Evolutionary conservation across 495 filamentous ascomycete genomes (phyloP).

Genomic region (Ramalina peruviana): DNA sequence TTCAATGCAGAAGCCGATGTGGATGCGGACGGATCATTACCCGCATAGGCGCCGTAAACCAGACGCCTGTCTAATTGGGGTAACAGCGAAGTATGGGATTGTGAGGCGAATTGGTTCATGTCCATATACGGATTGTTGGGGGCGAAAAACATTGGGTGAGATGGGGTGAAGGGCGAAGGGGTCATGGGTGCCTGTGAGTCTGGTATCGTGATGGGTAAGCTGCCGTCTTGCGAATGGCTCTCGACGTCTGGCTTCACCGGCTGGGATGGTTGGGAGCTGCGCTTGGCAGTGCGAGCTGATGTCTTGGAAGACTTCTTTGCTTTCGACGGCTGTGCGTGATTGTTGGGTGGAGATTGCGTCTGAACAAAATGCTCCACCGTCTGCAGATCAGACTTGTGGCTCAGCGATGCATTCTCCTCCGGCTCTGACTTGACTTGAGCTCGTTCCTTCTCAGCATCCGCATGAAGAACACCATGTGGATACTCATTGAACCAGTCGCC

Average conservation of each 20-base stretch:
- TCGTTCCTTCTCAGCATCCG: slow-evolving; percentile 71
- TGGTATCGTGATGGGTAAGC: slow-evolving; percentile 25
- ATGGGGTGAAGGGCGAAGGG: slow-evolving; percentile 23
- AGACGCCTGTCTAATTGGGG: slow-evolving; percentile 64
- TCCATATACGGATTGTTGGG: slow-evolving; percentile 15
- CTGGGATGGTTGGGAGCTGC: slow-evolving; percentile 11
- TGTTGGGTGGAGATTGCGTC: slow-evolving; percentile 45
- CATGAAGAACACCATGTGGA: slow-evolving; percentile 75
- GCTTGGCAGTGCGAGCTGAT: slow-evolving; percentile 12
- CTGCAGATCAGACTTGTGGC: slow-evolving; percentile 75
- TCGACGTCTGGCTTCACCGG: slow-evolving; percentile 17
- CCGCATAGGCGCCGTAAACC: slow-evolving; percentile 63
- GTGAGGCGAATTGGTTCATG: slow-evolving; percentile 25
- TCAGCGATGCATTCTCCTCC: slow-evolving; percentile 65
- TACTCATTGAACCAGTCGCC: slow-evolving; percentile 97
- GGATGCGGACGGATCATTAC: slow-evolving; percentile 36
- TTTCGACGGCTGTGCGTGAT: slow-evolving; percentile 33
- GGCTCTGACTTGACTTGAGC: slow-evolving; percentile 51
- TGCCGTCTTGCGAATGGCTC: slow-evolving; percentile 17
- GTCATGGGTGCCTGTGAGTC: slow-evolving; percentile 22
- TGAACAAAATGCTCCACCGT: slow-evolving; percentile 94
- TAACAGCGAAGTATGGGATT: slow-evolving; percentile 31
- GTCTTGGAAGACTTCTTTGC: slow-evolving; percentile 28
- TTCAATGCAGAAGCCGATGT: slow-evolving; percentile 11
- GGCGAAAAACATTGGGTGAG: slow-evolving; percentile 31